Percentiles rank a stretch among this genome's conserved stretches.
These are phyloP conservation scores for Kazachstania bromeliacearum DNA, from an alignment of 805 yeast species.

Conservation along the genomic window DNA sequence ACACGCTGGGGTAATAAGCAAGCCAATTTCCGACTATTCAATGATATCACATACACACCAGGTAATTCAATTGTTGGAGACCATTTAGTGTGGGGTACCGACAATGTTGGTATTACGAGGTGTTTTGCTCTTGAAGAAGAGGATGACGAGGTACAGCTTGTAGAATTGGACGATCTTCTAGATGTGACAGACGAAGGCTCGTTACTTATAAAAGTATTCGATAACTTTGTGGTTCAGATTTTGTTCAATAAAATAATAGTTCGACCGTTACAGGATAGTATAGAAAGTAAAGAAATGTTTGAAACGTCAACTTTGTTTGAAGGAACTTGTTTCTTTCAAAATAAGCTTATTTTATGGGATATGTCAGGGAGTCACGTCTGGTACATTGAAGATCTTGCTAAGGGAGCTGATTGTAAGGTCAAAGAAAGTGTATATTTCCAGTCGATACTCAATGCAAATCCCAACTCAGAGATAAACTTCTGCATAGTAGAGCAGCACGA, in stretches of 20 bases:
- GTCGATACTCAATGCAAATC: no score
- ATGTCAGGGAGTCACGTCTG: background rate
- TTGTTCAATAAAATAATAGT: background rate
- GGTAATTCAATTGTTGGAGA: background rate
- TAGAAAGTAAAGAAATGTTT: conserved; percentile 4
- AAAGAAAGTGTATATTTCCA: background rate
- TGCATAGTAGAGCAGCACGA: no score
- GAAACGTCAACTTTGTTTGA: background rate
- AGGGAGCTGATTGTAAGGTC: background rate
- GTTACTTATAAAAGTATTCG: background rate
- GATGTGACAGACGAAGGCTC: background rate
- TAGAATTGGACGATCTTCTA: background rate
- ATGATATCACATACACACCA: background rate
- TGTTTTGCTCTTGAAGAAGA: background rate
- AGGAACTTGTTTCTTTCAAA: background rate
- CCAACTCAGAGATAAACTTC: no score
- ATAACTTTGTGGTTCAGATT: conserved; percentile 1
- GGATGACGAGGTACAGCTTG: background rate
- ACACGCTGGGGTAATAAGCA: background rate
- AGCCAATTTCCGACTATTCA: background rate
- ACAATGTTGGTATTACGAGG: background rate
- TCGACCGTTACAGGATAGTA: conserved; percentile 1
- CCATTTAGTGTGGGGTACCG: background rate
- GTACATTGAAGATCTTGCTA: conserved; percentile 2
- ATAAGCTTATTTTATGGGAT: conserved; percentile 4